A percentile compares a stretch with the other conserved stretches of the same genome.
phyloP scores from a whole-genome alignment of 352 stramenopile genomes.

The Plasmopara viticola region DNA sequence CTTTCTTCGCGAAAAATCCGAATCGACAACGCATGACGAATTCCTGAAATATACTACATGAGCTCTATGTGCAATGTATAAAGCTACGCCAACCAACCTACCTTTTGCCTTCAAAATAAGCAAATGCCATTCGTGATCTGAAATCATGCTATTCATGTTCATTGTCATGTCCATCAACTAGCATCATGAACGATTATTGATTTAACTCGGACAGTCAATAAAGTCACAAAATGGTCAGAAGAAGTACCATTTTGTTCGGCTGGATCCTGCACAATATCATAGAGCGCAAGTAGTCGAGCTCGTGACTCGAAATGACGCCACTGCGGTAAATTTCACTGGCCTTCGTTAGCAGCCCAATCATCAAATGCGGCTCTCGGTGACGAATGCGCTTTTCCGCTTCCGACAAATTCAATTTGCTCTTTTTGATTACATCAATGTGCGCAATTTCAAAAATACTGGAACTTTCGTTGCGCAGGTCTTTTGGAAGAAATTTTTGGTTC shows the following conservation, averaged over 20 bases:
- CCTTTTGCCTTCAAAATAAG: constrained; percentile 79
- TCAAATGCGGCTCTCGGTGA: constrained; percentile 72
- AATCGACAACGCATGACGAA: constrained; percentile 75
- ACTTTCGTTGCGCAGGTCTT: constrained; percentile 50
- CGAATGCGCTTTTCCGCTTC: constrained; percentile 81
- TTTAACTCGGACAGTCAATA: constrained; percentile 36
- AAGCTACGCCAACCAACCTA: constrained; percentile 4
- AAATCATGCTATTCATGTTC: constrained; percentile 82
- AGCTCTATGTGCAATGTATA: too few species aligned
- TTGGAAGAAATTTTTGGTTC: constrained; percentile 74
- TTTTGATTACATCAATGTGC: constrained; percentile 78
- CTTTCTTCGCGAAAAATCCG: constrained; percentile 69
- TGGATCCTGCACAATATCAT: constrained; percentile 80
- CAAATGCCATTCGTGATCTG: constrained; percentile 82
- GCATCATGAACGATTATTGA: too few species aligned
- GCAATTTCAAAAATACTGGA: constrained; percentile 60
- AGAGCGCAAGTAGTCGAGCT: constrained; percentile 65
- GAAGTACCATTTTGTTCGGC: constrained; percentile 70
- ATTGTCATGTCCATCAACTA: constrained; percentile 53
- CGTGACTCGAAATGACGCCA: constrained; percentile 72
- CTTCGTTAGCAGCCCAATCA: constrained; percentile 78
- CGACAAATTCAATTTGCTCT: constrained; percentile 70
- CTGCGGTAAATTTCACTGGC: constrained; percentile 79
- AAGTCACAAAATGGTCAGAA: constrained; percentile 1
- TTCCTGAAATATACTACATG: constrained; percentile 27